A percentile compares a stretch with the other conserved stretches of the same genome.
Conservation (phyloP, 352 stramenopile species). For the Globisporangium okanoganense region DNA sequence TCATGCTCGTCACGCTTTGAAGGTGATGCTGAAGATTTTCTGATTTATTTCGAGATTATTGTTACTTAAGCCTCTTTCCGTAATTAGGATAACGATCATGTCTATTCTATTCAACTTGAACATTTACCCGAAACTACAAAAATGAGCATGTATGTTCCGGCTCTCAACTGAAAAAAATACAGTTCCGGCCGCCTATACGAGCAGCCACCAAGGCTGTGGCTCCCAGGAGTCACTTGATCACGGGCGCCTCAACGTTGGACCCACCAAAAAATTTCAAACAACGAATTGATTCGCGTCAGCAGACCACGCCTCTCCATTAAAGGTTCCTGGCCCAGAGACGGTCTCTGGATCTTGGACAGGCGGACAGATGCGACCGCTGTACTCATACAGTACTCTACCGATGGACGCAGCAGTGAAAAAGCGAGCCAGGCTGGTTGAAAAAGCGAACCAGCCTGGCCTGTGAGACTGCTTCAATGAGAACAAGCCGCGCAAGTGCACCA, state of each 20-base stretch:
- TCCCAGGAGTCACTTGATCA: not conserved
- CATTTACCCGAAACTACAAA: not conserved
- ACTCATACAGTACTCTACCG: not conserved
- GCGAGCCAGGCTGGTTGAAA: not conserved
- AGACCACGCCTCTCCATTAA: not conserved
- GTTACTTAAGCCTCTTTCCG: not conserved
- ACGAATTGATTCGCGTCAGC: not conserved
- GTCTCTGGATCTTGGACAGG: not conserved
- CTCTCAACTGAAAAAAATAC: not conserved
- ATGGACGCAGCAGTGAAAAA: not conserved
- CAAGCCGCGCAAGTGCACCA: not conserved
- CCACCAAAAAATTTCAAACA: not conserved
- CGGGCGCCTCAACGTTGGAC: not conserved
- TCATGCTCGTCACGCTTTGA: conserved; percentile 2
- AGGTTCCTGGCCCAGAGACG: not conserved
- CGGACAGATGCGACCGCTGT: not conserved
- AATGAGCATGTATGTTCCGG: too few species aligned
- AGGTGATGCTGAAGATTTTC: not conserved
- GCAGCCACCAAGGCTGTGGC: not conserved
- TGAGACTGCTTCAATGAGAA: not conserved
- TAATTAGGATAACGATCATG: not conserved
- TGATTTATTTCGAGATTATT: not conserved
- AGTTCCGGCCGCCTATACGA: conserved; percentile 4
- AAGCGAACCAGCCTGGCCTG: not conserved
- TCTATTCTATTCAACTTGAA: too few species aligned